Evolutionary conservation across 768 basidiomycete genomes (phyloP).

Genomic region (Candolleomyces eurysporus): DNA sequence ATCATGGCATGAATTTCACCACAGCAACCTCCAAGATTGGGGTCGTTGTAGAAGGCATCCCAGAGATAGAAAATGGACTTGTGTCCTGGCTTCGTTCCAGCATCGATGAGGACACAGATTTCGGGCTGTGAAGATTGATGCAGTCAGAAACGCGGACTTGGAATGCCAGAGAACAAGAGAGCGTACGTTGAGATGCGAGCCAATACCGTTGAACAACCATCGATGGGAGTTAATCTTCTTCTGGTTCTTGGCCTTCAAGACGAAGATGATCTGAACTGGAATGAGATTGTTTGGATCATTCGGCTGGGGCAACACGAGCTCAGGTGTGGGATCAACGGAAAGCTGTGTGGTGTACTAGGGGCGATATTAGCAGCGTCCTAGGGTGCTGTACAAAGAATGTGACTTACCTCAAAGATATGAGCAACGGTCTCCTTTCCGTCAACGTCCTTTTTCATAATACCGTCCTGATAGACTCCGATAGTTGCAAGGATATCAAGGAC

Average conservation of each 20-base stretch:
- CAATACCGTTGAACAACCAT: slow-evolving; percentile 94
- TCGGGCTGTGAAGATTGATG: slow-evolving; percentile 57
- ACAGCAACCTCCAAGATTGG: slow-evolving; percentile 81
- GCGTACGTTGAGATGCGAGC: slow-evolving; percentile 68
- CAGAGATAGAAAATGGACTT: slow-evolving; percentile 94
- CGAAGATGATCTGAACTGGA: slow-evolving; percentile 87
- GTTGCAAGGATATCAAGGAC: slow-evolving; percentile 82
- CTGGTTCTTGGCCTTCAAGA: slow-evolving; percentile 91
- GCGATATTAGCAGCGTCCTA: too few species aligned
- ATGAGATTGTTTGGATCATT: slow-evolving; percentile 86
- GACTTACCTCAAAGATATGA: slow-evolving; percentile 71
- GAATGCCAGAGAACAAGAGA: not conserved
- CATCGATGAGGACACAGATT: slow-evolving; percentile 88
- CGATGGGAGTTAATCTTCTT: slow-evolving; percentile 96
- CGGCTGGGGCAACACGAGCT: slow-evolving; percentile 85
- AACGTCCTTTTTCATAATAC: slow-evolving; percentile 85
- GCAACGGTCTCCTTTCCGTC: slow-evolving; percentile 82
- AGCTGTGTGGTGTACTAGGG: slow-evolving; percentile 46
- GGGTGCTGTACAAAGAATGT: slow-evolving; percentile 65
- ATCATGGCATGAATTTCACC: slow-evolving; percentile 91
- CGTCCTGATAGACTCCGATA: slow-evolving; percentile 86
- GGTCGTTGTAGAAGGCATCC: slow-evolving; percentile 86
- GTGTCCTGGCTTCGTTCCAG: slow-evolving; percentile 94
- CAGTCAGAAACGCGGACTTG: not conserved
- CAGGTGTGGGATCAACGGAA: slow-evolving; percentile 86